A percentile compares a stretch with the other conserved stretches of the same genome.
Conservation (phyloP, 129 eudicot species). For the Centaurea solstitialis region DNA sequence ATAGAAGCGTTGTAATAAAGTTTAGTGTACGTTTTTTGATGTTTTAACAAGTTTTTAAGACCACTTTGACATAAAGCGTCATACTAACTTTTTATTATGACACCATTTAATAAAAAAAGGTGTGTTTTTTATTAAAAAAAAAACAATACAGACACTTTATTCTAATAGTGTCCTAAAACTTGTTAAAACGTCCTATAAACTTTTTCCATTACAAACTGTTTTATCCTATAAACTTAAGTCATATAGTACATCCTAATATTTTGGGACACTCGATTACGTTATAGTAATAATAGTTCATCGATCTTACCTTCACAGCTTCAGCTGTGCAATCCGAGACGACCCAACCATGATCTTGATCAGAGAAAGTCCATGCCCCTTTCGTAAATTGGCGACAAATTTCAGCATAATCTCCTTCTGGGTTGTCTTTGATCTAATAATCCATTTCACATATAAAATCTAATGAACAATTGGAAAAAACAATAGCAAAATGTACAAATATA, state of each 20-base stretch:
- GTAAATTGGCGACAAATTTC: constrained; percentile 23
- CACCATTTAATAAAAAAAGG: no score
- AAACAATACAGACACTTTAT: no score
- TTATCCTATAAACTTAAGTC: not conserved
- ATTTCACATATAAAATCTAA: not conserved
- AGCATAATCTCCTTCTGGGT: constrained; percentile 17
- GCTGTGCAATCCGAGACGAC: constrained; percentile 30
- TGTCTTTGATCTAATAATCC: constrained; percentile 13
- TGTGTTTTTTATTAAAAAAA: no score
- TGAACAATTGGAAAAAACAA: not conserved
- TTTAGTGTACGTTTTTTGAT: not conserved
- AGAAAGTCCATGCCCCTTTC: constrained; percentile 29
- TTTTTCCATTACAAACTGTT: not conserved
- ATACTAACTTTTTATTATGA: not conserved
- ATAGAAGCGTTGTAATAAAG: no score
- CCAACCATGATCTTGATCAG: constrained; percentile 32
- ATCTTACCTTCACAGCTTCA: constrained; percentile 20
- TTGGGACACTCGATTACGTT: not conserved
- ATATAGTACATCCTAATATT: not conserved
- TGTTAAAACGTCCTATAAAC: not conserved
- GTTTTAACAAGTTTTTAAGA: no score
- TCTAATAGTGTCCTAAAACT: no score
- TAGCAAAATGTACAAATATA: not conserved
- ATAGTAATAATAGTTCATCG: not conserved
- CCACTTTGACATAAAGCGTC: no score